Conservation (phyloP, 306 rosid species). For the Herpetospermum pedunculosum region DNA sequence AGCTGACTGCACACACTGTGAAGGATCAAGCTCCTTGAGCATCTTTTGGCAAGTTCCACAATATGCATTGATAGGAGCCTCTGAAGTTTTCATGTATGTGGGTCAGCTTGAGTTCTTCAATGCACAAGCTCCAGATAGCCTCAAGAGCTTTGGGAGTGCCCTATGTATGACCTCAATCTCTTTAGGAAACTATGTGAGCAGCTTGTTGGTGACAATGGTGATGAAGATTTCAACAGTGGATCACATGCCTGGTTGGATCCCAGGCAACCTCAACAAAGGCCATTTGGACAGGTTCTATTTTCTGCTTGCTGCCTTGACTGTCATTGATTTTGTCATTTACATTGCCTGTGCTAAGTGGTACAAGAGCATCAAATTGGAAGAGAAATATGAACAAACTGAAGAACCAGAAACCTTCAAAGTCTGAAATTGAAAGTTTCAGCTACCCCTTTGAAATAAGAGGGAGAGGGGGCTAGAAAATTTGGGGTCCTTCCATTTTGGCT, state of each 20-base stretch:
- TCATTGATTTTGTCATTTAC: constrained; percentile 56
- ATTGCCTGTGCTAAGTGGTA: constrained; percentile 80
- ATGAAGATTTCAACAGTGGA: constrained; percentile 83
- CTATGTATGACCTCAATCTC: constrained; percentile 90
- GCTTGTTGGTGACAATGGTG: constrained; percentile 74
- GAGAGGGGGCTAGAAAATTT: too few relatives aligned
- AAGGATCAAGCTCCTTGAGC: constrained; percentile 64
- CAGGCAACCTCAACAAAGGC: constrained; percentile 86
- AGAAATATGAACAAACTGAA: constrained; percentile 33
- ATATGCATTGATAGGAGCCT: constrained; percentile 85
- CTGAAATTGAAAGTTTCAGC: constrained; percentile 3
- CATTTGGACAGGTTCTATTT: constrained; percentile 83
- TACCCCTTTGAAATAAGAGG: background rate
- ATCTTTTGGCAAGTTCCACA: constrained; percentile 98
- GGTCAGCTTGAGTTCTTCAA: constrained; percentile 92
- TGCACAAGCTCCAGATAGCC: constrained; percentile 93
- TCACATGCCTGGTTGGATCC: constrained; percentile 93
- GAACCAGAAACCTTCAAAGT: constrained; percentile 27
- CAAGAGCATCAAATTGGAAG: constrained; percentile 59
- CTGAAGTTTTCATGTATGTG: constrained; percentile 94
- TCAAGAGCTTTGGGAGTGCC: constrained; percentile 92
- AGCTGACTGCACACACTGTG: constrained; percentile 41
- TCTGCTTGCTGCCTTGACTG: constrained; percentile 75
- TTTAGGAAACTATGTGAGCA: constrained; percentile 84
- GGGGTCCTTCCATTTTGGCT: constrained; percentile 1